Evolutionary conservation across 768 basidiomycete genomes (phyloP).

Genomic region (Phylloporus sp.): DNA sequence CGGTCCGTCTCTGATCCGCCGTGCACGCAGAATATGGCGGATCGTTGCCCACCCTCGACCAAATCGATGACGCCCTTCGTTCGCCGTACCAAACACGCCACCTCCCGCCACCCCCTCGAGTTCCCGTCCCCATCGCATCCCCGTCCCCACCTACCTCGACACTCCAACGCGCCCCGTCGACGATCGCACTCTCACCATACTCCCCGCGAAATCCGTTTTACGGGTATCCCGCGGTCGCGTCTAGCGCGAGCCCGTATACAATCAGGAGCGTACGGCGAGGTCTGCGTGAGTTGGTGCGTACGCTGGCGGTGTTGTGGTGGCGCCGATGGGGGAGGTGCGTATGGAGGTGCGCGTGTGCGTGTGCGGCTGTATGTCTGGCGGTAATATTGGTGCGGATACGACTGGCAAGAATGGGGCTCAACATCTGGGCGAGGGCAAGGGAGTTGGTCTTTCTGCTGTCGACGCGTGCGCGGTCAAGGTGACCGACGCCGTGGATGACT

Average conservation of each 20-base stretch:
- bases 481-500: no score
- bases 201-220: constrained; percentile 70
- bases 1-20: constrained; percentile 10
- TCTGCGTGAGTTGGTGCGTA: constrained; percentile 61
- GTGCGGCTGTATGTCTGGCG: constrained; percentile 29
- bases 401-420: neutral
- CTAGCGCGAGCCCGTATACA: constrained; percentile 32
- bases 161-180: constrained; percentile 5
- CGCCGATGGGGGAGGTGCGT: constrained; percentile 50
- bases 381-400: constrained; percentile 19
- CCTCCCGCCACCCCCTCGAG: constrained; percentile 1
- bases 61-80: constrained; percentile 46
- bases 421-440: no score
- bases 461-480: no score
- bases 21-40: constrained; percentile 62
- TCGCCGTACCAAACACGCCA: constrained; percentile 4
- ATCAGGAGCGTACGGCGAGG: constrained; percentile 61
- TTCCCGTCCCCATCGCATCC: neutral
- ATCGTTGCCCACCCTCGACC: constrained; percentile 45
- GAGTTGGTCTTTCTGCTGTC: neutral
- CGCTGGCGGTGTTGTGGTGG: constrained; percentile 63
- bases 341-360: constrained; percentile 24
- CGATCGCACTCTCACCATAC: constrained; percentile 40
- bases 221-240: constrained; percentile 53
- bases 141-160: neutral